A percentile compares a stretch with the other conserved stretches of the same genome.
phyloP scores from a whole-genome alignment of 306 rosid genomes.

The Medicago truncatula region DNA sequence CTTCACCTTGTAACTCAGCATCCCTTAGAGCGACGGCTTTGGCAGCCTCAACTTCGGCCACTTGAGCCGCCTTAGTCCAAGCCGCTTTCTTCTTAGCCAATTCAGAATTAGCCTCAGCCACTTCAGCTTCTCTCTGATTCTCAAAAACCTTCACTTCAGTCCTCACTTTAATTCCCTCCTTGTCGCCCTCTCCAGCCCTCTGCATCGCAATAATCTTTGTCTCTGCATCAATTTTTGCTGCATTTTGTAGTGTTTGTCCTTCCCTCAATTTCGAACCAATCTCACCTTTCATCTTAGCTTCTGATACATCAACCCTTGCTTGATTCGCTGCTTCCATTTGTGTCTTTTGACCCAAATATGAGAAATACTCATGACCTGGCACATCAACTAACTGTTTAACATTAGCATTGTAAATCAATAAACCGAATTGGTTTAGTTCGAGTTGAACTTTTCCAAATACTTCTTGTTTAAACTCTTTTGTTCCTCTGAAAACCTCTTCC shows the following conservation, averaged over 20 bases:
- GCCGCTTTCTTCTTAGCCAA: slow-evolving; percentile 44
- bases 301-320: slow-evolving; percentile 52
- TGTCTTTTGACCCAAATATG: slow-evolving; percentile 70
- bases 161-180: slow-evolving; percentile 46
- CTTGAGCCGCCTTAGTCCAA: slow-evolving; percentile 33
- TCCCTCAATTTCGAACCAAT: slow-evolving; percentile 33
- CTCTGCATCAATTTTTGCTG: slow-evolving; percentile 45
- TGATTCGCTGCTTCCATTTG: slow-evolving; percentile 75
- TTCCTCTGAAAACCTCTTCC: slow-evolving; percentile 58
- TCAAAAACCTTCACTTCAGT: slow-evolving; percentile 44
- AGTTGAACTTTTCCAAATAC: slow-evolving; percentile 66
- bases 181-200: slow-evolving; percentile 37
- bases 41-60: slow-evolving; percentile 47
- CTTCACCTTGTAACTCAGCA: slow-evolving; percentile 47
- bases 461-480: slow-evolving; percentile 63
- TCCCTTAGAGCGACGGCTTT: slow-evolving; percentile 45
- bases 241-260: slow-evolving; percentile 47
- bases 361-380: slow-evolving; percentile 68
- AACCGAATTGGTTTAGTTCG: slow-evolving; percentile 68
- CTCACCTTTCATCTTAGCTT: slow-evolving; percentile 48
- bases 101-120: slow-evolving; percentile 43
- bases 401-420: slow-evolving; percentile 69
- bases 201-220: slow-evolving; percentile 37
- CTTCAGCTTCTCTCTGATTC: slow-evolving; percentile 45
- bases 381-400: slow-evolving; percentile 67